Conservation (phyloP, 2,329 filamentous ascomycete genomes). For the Thyridium curvatum region DNA sequence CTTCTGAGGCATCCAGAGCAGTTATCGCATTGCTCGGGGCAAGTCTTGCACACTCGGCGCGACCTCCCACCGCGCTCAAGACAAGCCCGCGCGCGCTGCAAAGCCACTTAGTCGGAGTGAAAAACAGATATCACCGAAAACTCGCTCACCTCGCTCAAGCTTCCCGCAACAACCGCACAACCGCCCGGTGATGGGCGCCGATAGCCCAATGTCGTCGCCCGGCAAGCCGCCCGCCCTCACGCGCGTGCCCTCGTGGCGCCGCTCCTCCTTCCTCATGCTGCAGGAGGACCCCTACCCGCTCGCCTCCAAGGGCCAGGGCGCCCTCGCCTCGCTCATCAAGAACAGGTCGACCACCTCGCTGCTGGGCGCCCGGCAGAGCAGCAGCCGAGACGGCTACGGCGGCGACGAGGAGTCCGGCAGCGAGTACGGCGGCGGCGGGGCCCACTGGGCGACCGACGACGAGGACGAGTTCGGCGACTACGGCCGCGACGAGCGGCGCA, state of each 20-base stretch:
- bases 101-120: too few species aligned
- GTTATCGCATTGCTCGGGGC: too few species aligned
- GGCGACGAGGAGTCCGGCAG: conserved; percentile 6
- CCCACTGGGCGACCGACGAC: conserved; percentile 7
- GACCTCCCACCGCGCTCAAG: too few species aligned
- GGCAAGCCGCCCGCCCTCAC: conserved; percentile 1
- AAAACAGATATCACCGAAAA: too few species aligned
- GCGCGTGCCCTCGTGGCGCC: conserved; percentile 12
- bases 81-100: too few species aligned
- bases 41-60: too few species aligned
- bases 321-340: conserved; percentile 26
- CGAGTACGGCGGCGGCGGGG: neutral
- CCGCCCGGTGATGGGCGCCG: neutral
- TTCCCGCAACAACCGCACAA: too few species aligned
- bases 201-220: conserved; percentile 15
- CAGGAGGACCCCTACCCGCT: conserved; percentile 53
- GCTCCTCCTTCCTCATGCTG: conserved; percentile 20
- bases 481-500: conserved; percentile 49
- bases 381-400: too few species aligned
- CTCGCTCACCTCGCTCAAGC: too few species aligned
- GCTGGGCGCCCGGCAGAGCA: neutral
- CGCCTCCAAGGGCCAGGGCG: conserved; percentile 25
- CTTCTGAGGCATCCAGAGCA: too few species aligned
- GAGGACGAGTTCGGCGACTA: conserved; percentile 35
- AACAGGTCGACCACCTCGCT: conserved; percentile 35